These are phyloP conservation scores for Rhizopogon vesiculosus DNA, from an alignment of 768 basidiomycete species.

Conservation along the genomic window DNA sequence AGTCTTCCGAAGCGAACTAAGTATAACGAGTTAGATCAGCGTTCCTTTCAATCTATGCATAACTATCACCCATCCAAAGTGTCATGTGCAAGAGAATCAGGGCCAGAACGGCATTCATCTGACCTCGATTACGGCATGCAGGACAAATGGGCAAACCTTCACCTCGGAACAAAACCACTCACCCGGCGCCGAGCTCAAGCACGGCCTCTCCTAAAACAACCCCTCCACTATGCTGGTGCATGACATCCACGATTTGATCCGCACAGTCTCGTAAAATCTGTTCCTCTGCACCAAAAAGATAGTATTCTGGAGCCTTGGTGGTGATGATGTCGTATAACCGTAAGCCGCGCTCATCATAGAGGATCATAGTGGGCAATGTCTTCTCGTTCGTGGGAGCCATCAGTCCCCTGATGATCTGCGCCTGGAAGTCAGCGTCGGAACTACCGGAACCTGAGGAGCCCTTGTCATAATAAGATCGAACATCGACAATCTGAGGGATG, in stretches of 20 bases:
- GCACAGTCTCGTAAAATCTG: slow-evolving; percentile 72
- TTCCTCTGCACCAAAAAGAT: slow-evolving; percentile 86
- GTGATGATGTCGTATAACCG: slow-evolving; percentile 85
- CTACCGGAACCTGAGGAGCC: slow-evolving; percentile 19
- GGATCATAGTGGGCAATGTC: slow-evolving; percentile 72
- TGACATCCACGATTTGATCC: slow-evolving; percentile 67
- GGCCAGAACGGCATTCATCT: neutral
- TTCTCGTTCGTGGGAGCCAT: slow-evolving; percentile 49
- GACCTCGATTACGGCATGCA: neutral
- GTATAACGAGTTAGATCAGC: slow-evolving; percentile 7
- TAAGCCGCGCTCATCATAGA: slow-evolving; percentile 86
- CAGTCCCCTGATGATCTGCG: slow-evolving; percentile 53
- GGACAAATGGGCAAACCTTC: neutral
- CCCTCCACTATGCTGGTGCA: slow-evolving; percentile 43
- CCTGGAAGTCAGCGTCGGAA: slow-evolving; percentile 32
- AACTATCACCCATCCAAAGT: neutral
- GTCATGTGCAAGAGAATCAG: neutral
- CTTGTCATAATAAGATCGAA: slow-evolving; percentile 30
- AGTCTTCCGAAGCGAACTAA: slow-evolving; percentile 83
- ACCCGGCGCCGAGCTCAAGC: slow-evolving; percentile 95
- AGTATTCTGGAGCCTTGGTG: slow-evolving; percentile 76
- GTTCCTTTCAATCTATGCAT: neutral
- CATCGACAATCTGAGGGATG: slow-evolving; percentile 42
- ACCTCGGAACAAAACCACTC: slow-evolving; percentile 24
- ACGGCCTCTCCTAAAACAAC: slow-evolving; percentile 49